phyloP scores from a whole-genome alignment of 164 flowering plant species.

The Sextonia rubra region DNA sequence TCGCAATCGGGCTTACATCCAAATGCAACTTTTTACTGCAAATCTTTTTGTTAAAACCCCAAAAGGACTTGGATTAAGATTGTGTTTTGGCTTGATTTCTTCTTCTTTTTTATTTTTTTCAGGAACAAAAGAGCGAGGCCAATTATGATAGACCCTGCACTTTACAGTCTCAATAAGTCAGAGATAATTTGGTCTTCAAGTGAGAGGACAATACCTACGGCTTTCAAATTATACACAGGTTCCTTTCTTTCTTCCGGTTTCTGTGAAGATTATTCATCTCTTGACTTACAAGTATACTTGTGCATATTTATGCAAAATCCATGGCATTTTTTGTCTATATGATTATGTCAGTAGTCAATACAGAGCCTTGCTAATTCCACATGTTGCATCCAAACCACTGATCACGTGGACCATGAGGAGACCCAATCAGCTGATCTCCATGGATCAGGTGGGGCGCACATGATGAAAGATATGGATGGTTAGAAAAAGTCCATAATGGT shows the following conservation, averaged over 20 bases:
- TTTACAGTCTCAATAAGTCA: slow-evolving; percentile 73
- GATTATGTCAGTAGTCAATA: neutral
- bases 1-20: neutral
- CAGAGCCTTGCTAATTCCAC: neutral
- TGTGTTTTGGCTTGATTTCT: neutral
- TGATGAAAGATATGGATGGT: neutral
- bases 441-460: neutral
- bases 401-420: neutral
- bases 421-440: neutral
- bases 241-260: neutral
- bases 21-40: no score
- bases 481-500: neutral
- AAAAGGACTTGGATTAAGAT: neutral
- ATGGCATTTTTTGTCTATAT: neutral
- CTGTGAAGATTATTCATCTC: neutral
- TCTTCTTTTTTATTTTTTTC: no score
- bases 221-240: slow-evolving; percentile 91
- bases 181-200: slow-evolving; percentile 82
- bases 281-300: neutral
- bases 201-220: slow-evolving; percentile 73
- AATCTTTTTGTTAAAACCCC: no score
- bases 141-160: slow-evolving; percentile 81
- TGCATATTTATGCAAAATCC: neutral
- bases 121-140: slow-evolving; percentile 93
- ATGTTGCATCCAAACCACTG: neutral